Evolutionary conservation across 768 basidiomycete genomes (phyloP), one percentile per base, ranked within the genome.

Genomic region (Coprinopsis marcescibilis): DNA sequence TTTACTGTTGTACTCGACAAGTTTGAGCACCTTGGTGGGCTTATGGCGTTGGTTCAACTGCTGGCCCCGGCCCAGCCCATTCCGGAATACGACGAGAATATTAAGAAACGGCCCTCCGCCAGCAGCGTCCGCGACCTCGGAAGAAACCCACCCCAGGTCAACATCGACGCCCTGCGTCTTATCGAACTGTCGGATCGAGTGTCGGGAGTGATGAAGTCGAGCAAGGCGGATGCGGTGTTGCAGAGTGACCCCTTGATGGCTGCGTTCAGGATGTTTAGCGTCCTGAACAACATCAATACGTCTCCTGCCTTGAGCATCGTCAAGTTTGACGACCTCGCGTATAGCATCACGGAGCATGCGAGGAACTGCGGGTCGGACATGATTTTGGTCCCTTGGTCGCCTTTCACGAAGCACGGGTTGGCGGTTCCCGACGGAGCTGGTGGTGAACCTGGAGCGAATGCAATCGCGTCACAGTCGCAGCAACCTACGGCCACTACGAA

Each of bases 1-100:
- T 89, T 94, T 65, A 84, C 87, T 0, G 78, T 97, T 49, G 81
- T 98, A 14, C 76, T 98, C 12, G 92, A 95, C 62, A 89, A 83
- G 60, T 69, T 94, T 39, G 95, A 96, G 56, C 89, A 93, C 59
- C 61, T 98, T 0, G 85, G 93, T 0, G 79, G 86, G 7, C 81
- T 90, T 65, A 94, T 99, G 91, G 79, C 89, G 0, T 68, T 99
- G 45, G 80, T 88, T 0, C 88, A 94, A 57, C 80, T 97, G 46
- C 69, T 97, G 33, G 81, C 83, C 39, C 68, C 70, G 1, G 35
- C 64, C 6, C 40, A 55, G 1, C 24, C 49, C n/a, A 47, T 27
- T 38, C 36, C 32, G 15, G 38, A 8, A 40, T 45, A 29, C 48
- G 45, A 52, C 23, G 39, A 24, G 25, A 43, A 36, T 2, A 26